Percentiles rank a stretch among this genome's conserved stretches.
phyloP scores from a whole-genome alignment of 2,329 filamentous ascomycete species.

The Diaporthe eres region DNA sequence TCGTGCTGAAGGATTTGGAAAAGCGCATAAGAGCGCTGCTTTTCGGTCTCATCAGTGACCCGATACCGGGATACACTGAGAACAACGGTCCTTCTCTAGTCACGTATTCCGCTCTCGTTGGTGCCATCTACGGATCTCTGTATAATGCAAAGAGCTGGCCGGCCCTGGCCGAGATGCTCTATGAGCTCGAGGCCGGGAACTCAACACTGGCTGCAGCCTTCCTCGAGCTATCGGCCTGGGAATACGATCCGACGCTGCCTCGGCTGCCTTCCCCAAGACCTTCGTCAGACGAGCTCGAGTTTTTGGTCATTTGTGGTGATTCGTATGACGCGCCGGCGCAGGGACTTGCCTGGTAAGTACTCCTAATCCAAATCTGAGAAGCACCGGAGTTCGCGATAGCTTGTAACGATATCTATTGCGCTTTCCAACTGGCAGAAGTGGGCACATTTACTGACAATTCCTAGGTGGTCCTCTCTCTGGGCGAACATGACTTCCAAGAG shows the following conservation, averaged over 20 bases:
- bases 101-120: conserved; percentile 60
- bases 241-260: conserved; percentile 57
- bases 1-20: conserved; percentile 55
- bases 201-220: conserved; percentile 56
- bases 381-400: neutral
- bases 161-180: conserved; percentile 56
- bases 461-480: conserved; percentile 63
- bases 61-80: conserved; percentile 55
- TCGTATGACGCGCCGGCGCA: conserved; percentile 59
- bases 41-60: conserved; percentile 54
- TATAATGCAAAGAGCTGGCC: conserved; percentile 62
- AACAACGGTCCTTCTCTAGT: conserved; percentile 59
- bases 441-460: neutral
- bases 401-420: neutral
- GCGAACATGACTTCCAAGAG: conserved; percentile 60
- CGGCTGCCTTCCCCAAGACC: conserved; percentile 48
- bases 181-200: conserved; percentile 61
- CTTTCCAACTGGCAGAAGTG: neutral
- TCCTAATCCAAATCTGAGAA: neutral
- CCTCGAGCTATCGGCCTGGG: conserved; percentile 56
- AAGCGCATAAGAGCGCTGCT: conserved; percentile 57
- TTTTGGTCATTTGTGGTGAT: conserved; percentile 62
- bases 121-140: conserved; percentile 56
- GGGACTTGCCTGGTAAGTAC: conserved; percentile 48
- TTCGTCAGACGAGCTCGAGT: conserved; percentile 55